Evolutionary conservation across 192 early-diverging fungal species (phyloP).

Genomic region (Backusella australiensis): DNA sequence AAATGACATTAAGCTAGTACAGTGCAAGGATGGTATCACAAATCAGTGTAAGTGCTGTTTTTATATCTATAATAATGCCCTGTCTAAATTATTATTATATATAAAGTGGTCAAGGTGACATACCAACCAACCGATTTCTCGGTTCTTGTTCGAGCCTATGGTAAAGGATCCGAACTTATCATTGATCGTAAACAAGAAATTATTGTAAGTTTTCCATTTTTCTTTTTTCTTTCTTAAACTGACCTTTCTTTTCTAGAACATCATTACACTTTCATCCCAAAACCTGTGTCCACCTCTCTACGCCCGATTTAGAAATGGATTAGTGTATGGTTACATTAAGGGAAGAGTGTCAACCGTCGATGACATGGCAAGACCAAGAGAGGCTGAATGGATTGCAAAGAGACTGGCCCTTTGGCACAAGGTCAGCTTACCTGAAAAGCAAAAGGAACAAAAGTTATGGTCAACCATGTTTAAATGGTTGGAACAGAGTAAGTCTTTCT

Average conservation of each 20-base stretch:
- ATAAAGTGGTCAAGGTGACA: slow-evolving; percentile 65
- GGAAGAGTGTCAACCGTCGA: slow-evolving; percentile 69
- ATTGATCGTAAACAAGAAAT: slow-evolving; percentile 90
- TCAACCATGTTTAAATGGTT: slow-evolving; percentile 73
- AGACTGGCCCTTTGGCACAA: slow-evolving; percentile 83
- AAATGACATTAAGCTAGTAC: slow-evolving; percentile 54
- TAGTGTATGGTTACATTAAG: slow-evolving; percentile 87
- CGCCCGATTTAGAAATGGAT: slow-evolving; percentile 86
- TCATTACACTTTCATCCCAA: slow-evolving; percentile 66
- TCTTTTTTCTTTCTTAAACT: not conserved
- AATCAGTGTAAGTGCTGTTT: slow-evolving; percentile 61
- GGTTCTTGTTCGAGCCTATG: slow-evolving; percentile 87
- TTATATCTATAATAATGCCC: not conserved
- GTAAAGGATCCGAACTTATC: slow-evolving; percentile 80
- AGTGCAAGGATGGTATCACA: slow-evolving; percentile 82
- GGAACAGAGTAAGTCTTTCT: slow-evolving; percentile 46
- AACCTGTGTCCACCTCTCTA: slow-evolving; percentile 77
- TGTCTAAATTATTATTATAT: not conserved
- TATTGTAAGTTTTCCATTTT: slow-evolving; percentile 54
- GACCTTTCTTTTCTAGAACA: slow-evolving; percentile 58
- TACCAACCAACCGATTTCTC: slow-evolving; percentile 55
- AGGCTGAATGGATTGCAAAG: slow-evolving; percentile 73
- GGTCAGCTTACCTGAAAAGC: slow-evolving; percentile 40
- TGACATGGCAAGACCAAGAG: slow-evolving; percentile 74
- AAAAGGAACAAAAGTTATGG: slow-evolving; percentile 58